Percentiles rank a stretch among this genome's conserved stretches.
phyloP scores from a whole-genome alignment of 1,284 basidiomycete species.

The Agroathelia rolfsii region DNA sequence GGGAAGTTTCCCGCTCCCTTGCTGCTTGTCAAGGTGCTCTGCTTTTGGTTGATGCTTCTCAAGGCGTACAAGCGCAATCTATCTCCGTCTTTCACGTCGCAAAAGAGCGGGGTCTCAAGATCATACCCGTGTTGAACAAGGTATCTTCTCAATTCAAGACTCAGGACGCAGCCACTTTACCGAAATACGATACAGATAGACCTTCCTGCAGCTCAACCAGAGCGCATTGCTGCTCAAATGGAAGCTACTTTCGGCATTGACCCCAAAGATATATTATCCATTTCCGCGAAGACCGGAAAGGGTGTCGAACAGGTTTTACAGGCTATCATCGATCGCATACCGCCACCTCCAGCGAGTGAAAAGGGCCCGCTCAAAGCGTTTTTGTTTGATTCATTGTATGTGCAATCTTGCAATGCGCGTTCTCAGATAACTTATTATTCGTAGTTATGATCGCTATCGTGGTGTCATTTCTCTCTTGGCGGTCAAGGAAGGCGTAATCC shows the following conservation, averaged over 20 bases:
- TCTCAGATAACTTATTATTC: background rate
- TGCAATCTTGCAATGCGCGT: slow-evolving; percentile 11
- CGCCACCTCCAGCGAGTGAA: slow-evolving; percentile 51
- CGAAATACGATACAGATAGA: slow-evolving; percentile 65
- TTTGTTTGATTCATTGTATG: slow-evolving; percentile 87
- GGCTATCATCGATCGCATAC: slow-evolving; percentile 77
- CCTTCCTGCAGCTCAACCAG: slow-evolving; percentile 77
- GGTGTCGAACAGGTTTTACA: slow-evolving; percentile 71
- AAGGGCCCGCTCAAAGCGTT: slow-evolving; percentile 70
- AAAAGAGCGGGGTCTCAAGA: slow-evolving; percentile 69
- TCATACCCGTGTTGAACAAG: slow-evolving; percentile 95
- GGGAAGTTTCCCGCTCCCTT: slow-evolving; percentile 91
- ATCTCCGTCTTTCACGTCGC: slow-evolving; percentile 93
- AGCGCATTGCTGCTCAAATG: slow-evolving; percentile 73
- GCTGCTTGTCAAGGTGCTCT: slow-evolving; percentile 92
- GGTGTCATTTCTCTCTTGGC: slow-evolving; percentile 92
- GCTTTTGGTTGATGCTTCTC: slow-evolving; percentile 84
- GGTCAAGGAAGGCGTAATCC: slow-evolving; percentile 57
- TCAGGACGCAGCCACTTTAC: slow-evolving; percentile 2
- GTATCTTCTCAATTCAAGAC: slow-evolving; percentile 25
- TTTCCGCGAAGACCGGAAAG: slow-evolving; percentile 89
- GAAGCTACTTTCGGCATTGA: slow-evolving; percentile 74
- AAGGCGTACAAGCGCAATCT: slow-evolving; percentile 97
- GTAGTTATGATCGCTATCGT: slow-evolving; percentile 90
- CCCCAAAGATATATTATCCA: slow-evolving; percentile 60